Conservation (phyloP, 495 filamentous ascomycete species). For the Trichoderma orchidacearum region DNA sequence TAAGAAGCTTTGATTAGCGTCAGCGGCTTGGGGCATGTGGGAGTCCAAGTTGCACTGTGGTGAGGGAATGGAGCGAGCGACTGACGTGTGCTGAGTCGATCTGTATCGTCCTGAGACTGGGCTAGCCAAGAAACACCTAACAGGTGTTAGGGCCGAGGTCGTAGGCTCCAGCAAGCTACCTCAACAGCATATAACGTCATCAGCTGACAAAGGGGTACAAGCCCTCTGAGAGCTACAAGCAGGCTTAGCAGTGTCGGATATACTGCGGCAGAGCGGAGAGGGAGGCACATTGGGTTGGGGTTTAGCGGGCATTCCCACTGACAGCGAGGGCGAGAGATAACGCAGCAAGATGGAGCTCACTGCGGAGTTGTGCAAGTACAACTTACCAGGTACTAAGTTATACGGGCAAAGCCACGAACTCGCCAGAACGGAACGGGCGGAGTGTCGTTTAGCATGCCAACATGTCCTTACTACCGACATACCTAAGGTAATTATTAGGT, state of each 20-base stretch:
- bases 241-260: neutral
- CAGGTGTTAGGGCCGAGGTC: neutral
- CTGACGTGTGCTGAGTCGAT: neutral
- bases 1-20: neutral
- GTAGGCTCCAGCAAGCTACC: neutral
- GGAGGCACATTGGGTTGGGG: neutral
- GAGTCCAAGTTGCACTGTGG: neutral
- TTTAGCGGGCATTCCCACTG: neutral
- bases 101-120: neutral
- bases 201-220: neutral
- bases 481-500: too few species aligned
- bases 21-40: conserved; percentile 1
- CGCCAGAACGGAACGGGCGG: too few species aligned
- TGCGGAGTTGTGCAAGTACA: too few species aligned
- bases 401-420: too few species aligned
- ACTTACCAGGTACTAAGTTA: too few species aligned
- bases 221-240: neutral
- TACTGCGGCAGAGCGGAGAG: neutral
- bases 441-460: too few species aligned
- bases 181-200: neutral
- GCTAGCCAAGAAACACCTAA: too few species aligned
- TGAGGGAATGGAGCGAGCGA: neutral
- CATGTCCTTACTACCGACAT: too few species aligned
- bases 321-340: neutral
- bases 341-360: neutral